These are phyloP conservation scores for Millerago galiae DNA, from an alignment of 805 yeast species.

Conservation along the genomic window DNA sequence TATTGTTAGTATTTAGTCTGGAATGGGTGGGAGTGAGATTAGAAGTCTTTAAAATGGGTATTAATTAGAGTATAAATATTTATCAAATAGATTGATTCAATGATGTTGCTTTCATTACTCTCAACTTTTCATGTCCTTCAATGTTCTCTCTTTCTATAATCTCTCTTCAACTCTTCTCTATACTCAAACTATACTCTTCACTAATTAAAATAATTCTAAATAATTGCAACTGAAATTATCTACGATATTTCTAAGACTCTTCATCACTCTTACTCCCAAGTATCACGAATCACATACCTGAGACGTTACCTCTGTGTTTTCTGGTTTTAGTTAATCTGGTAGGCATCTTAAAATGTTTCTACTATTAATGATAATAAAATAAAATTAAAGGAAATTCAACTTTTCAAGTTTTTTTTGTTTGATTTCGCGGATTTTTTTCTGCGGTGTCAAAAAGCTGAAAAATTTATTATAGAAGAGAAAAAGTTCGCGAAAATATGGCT, in stretches of 20 bases:
- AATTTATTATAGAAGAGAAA: slow-evolving; percentile 6
- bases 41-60: not conserved
- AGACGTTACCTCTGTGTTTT: slow-evolving; percentile 99
- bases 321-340: slow-evolving; percentile 99
- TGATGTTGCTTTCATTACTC: too few species aligned
- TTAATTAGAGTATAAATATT: too few species aligned
- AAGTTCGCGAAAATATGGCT: not conserved
- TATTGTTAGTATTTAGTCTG: slow-evolving; percentile 20
- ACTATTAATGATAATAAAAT: slow-evolving; percentile 14
- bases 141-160: too few species aligned
- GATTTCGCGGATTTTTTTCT: slow-evolving; percentile 6
- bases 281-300: slow-evolving; percentile 61
- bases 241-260: not conserved
- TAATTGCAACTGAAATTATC: too few species aligned
- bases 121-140: too few species aligned
- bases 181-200: too few species aligned
- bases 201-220: too few species aligned
- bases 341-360: slow-evolving; percentile 62
- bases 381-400: slow-evolving; percentile 15
- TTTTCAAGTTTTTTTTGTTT: slow-evolving; percentile 17
- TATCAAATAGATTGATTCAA: too few species aligned
- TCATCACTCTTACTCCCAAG: not conserved
- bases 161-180: too few species aligned
- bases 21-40: not conserved
- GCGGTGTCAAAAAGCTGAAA: not conserved